phyloP scores from a whole-genome alignment of 2,329 filamentous ascomycete species.

The Arthrocladium fulminans region DNA sequence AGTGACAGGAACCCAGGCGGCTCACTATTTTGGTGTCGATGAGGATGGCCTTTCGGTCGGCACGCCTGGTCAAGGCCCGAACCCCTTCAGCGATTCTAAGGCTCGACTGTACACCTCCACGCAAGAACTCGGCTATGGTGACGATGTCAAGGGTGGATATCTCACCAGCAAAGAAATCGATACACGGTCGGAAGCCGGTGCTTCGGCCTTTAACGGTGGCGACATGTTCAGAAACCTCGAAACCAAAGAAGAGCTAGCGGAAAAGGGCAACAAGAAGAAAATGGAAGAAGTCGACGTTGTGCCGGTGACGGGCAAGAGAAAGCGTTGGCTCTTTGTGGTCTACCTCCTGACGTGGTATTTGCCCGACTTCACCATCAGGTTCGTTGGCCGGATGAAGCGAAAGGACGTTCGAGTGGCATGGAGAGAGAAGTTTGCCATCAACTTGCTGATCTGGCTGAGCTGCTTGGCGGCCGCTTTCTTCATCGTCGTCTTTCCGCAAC shows the following conservation, averaged over 20 bases:
- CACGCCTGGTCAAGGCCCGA: slow-evolving; percentile 35
- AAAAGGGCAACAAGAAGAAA: slow-evolving; percentile 85
- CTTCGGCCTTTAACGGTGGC: slow-evolving; percentile 79
- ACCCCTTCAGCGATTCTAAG: slow-evolving; percentile 44
- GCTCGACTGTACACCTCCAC: slow-evolving; percentile 44
- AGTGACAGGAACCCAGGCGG: slow-evolving; percentile 45
- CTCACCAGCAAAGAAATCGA: slow-evolving; percentile 75
- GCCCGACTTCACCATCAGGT: slow-evolving; percentile 72
- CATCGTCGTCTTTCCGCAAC: slow-evolving; percentile 73
- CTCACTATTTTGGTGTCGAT: slow-evolving; percentile 49
- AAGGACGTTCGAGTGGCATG: slow-evolving; percentile 89
- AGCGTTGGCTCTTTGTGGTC: slow-evolving; percentile 81
- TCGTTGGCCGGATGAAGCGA: slow-evolving; percentile 73
- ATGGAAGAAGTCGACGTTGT: slow-evolving; percentile 85
- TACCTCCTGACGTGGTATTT: slow-evolving; percentile 78
- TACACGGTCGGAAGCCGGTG: slow-evolving; percentile 79
- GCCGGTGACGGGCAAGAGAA: slow-evolving; percentile 66
- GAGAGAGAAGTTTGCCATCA: slow-evolving; percentile 97
- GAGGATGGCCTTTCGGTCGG: slow-evolving; percentile 53
- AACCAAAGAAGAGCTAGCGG: slow-evolving; percentile 85
- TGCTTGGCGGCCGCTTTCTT: slow-evolving; percentile 76
- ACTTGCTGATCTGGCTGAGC: slow-evolving; percentile 88
- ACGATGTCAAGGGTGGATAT: slow-evolving; percentile 72
- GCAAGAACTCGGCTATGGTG: slow-evolving; percentile 50
- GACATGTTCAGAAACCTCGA: slow-evolving; percentile 99